These are phyloP conservation scores for Penicillium crystallinum DNA, from an alignment of 495 filamentous ascomycete species.

Conservation along the genomic window DNA sequence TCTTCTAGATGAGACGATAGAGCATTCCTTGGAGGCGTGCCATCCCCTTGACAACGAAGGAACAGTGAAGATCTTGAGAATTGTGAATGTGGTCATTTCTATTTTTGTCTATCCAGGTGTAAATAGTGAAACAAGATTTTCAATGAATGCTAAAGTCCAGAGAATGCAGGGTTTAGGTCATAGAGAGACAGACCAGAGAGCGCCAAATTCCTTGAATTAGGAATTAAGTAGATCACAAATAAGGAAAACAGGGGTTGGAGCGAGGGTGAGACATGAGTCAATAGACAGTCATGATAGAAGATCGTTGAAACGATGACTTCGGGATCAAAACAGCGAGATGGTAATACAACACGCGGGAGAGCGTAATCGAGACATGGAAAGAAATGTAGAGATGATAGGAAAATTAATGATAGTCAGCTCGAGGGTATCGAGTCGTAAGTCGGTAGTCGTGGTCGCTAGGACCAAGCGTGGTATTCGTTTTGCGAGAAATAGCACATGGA, in stretches of 20 bases:
- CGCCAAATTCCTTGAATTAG: slow-evolving; percentile 1
- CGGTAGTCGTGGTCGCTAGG: slow-evolving; percentile 1
- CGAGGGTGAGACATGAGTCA: background rate
- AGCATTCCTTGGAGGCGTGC: background rate
- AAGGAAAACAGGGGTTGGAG: background rate
- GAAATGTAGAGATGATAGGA: background rate
- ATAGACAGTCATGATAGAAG: slow-evolving; percentile 3
- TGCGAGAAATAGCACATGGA: slow-evolving; percentile 1
- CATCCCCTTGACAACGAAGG: background rate
- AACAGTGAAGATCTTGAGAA: background rate
- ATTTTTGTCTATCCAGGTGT: slow-evolving; percentile 9
- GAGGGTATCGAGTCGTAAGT: slow-evolving; percentile 4
- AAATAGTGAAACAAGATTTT: slow-evolving; percentile 4
- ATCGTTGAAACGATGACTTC: background rate
- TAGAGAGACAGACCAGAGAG: background rate
- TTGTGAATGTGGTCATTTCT: slow-evolving; percentile 1
- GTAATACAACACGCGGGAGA: slow-evolving; percentile 2
- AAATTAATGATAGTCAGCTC: slow-evolving; percentile 15
- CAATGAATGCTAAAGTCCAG: background rate
- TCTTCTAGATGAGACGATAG: background rate
- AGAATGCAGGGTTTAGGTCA: slow-evolving; percentile 1
- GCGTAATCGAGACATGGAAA: background rate
- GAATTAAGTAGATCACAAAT: slow-evolving; percentile 6
- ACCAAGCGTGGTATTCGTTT: slow-evolving; percentile 3
- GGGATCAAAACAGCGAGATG: background rate